Percentiles rank a stretch among this genome's conserved stretches.
phyloP scores from a whole-genome alignment of 305 asterid species.

The Fraxinus albicans region DNA sequence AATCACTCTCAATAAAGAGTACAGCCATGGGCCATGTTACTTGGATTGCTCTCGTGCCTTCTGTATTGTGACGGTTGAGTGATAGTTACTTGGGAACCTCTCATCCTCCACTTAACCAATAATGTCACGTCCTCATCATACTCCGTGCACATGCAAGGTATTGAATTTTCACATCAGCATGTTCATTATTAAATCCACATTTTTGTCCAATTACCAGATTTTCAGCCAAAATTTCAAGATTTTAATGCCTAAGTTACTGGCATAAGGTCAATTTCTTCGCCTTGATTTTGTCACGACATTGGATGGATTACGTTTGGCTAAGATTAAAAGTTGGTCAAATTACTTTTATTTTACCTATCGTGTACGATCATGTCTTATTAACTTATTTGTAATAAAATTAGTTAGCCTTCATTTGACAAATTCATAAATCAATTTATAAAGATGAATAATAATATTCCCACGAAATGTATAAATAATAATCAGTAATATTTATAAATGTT shows the following conservation, averaged over 20 bases:
- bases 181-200: neutral
- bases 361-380: neutral
- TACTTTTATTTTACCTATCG: neutral
- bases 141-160: neutral
- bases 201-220: neutral
- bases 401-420: neutral
- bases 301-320: neutral
- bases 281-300: neutral
- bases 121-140: neutral
- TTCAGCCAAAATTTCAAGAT: neutral
- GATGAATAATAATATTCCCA: neutral
- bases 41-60: neutral
- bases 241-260: neutral
- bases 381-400: neutral
- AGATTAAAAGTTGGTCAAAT: neutral
- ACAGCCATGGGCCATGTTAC: neutral
- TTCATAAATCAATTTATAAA: no score
- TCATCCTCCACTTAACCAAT: neutral
- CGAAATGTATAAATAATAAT: neutral
- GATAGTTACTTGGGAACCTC: neutral
- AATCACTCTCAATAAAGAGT: neutral
- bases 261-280: neutral
- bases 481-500: neutral
- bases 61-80: neutral
- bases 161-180: neutral